Evolutionary conservation across 192 early-diverging fungal genomes (phyloP), one percentile per base, ranked within the genome.

Genomic region (Rhizophlyctis rosea): DNA sequence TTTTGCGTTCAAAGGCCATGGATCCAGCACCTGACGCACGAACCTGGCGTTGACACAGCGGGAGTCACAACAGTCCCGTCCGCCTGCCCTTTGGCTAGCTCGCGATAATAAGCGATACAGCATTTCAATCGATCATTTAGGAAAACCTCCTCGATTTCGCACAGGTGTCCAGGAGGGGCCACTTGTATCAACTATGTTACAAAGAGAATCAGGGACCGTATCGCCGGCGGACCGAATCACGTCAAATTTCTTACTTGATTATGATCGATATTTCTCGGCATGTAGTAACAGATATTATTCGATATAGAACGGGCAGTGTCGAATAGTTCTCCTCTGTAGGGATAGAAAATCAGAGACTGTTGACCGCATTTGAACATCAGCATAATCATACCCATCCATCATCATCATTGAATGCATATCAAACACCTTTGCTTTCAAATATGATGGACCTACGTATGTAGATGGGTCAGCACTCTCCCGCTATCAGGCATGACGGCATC

Each of bases 61-160:
- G n/a, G n/a, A n/a, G n/a, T n/a, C n/a, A n/a, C n/a, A n/a, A n/a
- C n/a, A n/a, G n/a, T n/a, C n/a, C n/a, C n/a, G n/a, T n/a, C n/a
- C n/a, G n/a, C n/a, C n/a, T n/a, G n/a, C n/a, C 21, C 34, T 25
- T 47, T 3, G 47, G 80, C 83, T 47, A 96, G 61, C 23, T 89
- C 78, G 16, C 90, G 90, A 80, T 84, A 96, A 62, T 96, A 96
- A 1, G 77, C 87, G 0, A 83, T 87, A 34, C 86, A 68, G 29
- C 82, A 77, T 69, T 94, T 93, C 16, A 87, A 64, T 25, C 81
- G 74, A 13, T 78, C 82, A 55, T 81, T 79, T 3, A 94, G 62
- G 44, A 79, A 82, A 62, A 88, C 88, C 59, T 87, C 70, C 71
- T 98, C 93, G 18, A 94, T 72, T 61, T 98, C 94, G 59, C 91